Base-by-base conservation (phyloP, 352 stramenopile species). In the Globisporangium perplexum region DNA sequence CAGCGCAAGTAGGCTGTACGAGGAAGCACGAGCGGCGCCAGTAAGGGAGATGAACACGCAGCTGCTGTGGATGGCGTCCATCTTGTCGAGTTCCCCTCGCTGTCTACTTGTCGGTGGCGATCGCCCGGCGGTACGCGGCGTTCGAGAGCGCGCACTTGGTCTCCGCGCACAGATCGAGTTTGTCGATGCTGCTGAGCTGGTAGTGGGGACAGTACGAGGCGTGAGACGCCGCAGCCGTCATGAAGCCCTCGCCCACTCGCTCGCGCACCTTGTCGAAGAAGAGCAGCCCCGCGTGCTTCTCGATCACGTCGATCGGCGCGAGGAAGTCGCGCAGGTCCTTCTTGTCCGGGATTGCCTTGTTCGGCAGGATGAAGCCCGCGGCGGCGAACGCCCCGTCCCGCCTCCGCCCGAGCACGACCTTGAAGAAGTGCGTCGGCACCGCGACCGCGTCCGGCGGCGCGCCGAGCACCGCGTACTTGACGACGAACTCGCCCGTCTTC, bases 341-440 rank as follows among this genome's bases (percentile, higher is more conserved):
- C 42, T 86, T 83, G 33, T 86, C 73, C 0, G 73, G 55, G 39
- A 95, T 96, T 38, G 60, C 60, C 49, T 83, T 70, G 75, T 98
- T 98, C 14, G 93, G 93, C 50, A 98, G 65, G 38, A 98, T 90
- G 77, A 98, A 98, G 44, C 90, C 93, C 26, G 82, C 77, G 3
- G 85, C 90, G 56, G 95, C 86, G 53, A 93, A 82, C 52, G 62
- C 58, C 36, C 84, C 76, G 22, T 65, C 63, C 22, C 50, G 59
- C 42, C 72, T 77, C 51, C 66, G 66, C 5, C 80, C 87, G 1
- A 96, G 70, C 8, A 98, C 65, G 31, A 98, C 79, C 65, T 98
- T 98, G 73, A 97, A 98, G 62, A 98, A 98, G 63, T 98, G 95
- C 48, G 95, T 98, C 14, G 95, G 95, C 42, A 98, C 93, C 12